Percentiles rank a stretch among this genome's conserved stretches.
These are phyloP conservation scores for Kalmanozyma brasiliensis DNA, from an alignment of 1,284 basidiomycete species.

Conservation along the genomic window DNA sequence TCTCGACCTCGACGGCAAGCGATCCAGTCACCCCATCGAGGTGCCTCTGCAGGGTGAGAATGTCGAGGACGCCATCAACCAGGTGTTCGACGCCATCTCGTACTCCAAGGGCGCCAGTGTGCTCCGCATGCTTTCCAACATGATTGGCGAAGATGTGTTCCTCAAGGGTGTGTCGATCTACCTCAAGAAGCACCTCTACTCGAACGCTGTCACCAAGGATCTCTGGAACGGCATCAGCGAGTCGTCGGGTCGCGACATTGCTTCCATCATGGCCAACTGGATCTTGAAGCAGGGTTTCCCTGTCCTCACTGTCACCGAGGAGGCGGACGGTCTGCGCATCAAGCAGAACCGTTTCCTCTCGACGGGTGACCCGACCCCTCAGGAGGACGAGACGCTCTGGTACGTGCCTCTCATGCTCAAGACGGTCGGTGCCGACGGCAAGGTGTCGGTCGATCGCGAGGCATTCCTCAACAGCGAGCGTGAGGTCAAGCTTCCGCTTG, in stretches of 20 bases:
- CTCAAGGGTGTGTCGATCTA: conserved; percentile 77
- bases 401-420: conserved; percentile 82
- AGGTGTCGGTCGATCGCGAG: conserved; percentile 74
- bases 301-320: conserved; percentile 85
- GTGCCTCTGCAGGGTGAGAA: conserved; percentile 73
- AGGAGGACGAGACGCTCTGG: conserved; percentile 94
- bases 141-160: conserved; percentile 82
- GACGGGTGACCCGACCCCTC: conserved; percentile 75
- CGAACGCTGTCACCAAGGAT: conserved; percentile 85
- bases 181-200: conserved; percentile 84
- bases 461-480: conserved; percentile 76
- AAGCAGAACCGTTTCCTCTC: conserved; percentile 93
- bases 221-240: conserved; percentile 88
- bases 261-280: conserved; percentile 90
- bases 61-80: conserved; percentile 65
- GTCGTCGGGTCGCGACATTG: conserved; percentile 81
- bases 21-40: conserved; percentile 94
- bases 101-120: conserved; percentile 73
- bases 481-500: conserved; percentile 76
- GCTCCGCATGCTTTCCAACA: conserved; percentile 84
- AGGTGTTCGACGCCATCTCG: conserved; percentile 66
- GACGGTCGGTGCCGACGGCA: conserved; percentile 75
- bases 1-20: conserved; percentile 83
- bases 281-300: conserved; percentile 81
- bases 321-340: conserved; percentile 70